These are phyloP conservation scores for Phytopythium aichiense DNA, from an alignment of 352 stramenopile genomes.

Conservation along the genomic window DNA sequence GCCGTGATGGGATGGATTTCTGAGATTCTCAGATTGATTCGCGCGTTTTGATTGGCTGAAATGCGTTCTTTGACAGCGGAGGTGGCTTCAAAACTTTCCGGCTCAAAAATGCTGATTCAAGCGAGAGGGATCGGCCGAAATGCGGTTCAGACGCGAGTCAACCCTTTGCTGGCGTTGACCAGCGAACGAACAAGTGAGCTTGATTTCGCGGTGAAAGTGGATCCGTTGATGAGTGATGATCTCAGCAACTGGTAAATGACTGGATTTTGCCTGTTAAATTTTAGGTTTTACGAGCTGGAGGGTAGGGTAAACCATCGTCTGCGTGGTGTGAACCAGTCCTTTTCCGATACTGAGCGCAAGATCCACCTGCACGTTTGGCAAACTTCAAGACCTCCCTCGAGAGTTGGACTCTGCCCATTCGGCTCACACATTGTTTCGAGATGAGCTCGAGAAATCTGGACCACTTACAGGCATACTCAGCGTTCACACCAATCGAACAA, in stretches of 20 bases:
- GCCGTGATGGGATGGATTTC: neutral
- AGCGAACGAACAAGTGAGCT: too few relatives aligned
- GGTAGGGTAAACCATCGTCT: too few relatives aligned
- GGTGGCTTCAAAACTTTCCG: neutral
- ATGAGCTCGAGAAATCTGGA: neutral
- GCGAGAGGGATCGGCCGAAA: neutral
- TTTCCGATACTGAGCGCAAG: neutral
- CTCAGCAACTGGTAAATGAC: too few relatives aligned
- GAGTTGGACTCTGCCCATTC: neutral
- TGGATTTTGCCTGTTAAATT: too few relatives aligned
- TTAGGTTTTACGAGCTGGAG: too few relatives aligned
- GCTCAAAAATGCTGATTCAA: neutral
- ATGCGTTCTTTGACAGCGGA: neutral
- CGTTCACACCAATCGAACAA: neutral
- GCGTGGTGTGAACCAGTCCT: too few relatives aligned
- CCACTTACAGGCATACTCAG: neutral
- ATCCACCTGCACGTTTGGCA: neutral
- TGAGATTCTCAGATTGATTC: neutral
- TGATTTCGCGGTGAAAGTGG: too few relatives aligned
- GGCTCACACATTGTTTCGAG: neutral
- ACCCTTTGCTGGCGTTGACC: too few relatives aligned
- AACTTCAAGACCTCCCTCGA: neutral
- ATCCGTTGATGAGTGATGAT: too few relatives aligned
- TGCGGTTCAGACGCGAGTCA: too few relatives aligned
- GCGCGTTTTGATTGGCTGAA: neutral